Evolutionary conservation across 148 eudicot genomes (phyloP), one percentile per base, ranked within the genome.

Genomic region (Silene conica): DNA sequence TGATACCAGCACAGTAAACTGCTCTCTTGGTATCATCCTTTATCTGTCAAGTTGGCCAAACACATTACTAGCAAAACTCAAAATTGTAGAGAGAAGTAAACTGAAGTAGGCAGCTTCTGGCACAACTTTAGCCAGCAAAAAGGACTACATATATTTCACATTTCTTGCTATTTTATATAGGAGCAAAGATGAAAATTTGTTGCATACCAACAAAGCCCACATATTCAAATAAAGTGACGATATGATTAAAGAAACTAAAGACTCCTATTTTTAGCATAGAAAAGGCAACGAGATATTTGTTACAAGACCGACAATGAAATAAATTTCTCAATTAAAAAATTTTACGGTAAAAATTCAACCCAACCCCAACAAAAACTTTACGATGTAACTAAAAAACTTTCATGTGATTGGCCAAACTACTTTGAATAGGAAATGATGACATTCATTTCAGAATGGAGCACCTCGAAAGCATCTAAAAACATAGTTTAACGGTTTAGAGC

Each of bases 1-100:
- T 87, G 81, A 92, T 87, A 75, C 89, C 82, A 79, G 97, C 97
- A 85, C 94, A 96, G 73, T 96, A 96, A 11, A 92, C 99, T 21
- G 89, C 71, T 87, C 94, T 83, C 86, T 86, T 96, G 50, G 89
- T 90, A 72, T 92, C 99, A 80, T 86, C 96, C 80, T 89, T 90
- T 64, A 91, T 91, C 98, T 93, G 87, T 65, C 71, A 66, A 73
- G 73, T 66, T 15, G 56, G 54, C 56, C 66, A 41, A 34, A 55
- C 71, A 18, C 18, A 82, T 31, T 52, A 72, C 69, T 26, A 20
- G 34, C 64, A 62, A 28, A 0, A 66, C 16, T 71, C 14, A 28
- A 20, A 28, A 34, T 13, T 15, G 12, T 21, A 54, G 26, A 58
- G 21, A 50, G 41, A 67, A 19, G 52, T 38, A 22, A 69, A 18